Evolutionary conservation across 768 basidiomycete genomes (phyloP).

Genomic region (Lentinula sp.): DNA sequence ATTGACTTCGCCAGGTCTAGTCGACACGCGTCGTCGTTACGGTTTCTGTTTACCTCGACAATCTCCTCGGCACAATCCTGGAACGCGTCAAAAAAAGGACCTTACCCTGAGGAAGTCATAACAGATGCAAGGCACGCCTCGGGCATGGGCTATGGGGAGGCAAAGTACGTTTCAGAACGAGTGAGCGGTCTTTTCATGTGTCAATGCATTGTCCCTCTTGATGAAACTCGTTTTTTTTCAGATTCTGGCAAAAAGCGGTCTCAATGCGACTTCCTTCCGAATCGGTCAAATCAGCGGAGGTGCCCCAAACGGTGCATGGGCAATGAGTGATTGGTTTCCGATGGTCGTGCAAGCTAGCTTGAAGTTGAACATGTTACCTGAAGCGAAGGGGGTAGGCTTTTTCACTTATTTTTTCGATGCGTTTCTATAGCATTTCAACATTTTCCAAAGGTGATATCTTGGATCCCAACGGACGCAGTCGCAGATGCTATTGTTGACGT

Average conservation of each 20-base stretch:
- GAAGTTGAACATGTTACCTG: constrained; percentile 20
- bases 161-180: constrained; percentile 37
- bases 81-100: constrained; percentile 20
- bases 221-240: constrained; percentile 6
- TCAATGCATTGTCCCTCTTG: not conserved
- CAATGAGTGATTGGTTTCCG: constrained; percentile 40
- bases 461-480: constrained; percentile 36
- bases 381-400: constrained; percentile 24
- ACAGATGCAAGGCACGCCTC: constrained; percentile 24
- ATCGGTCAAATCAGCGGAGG: constrained; percentile 43
- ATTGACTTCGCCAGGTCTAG: constrained; percentile 28
- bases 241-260: constrained; percentile 31
- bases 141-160: constrained; percentile 39
- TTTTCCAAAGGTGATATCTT: constrained; percentile 26
- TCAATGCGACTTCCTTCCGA: constrained; percentile 30
- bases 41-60: constrained; percentile 35
- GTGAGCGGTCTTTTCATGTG: constrained; percentile 12
- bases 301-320: constrained; percentile 33
- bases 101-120: constrained; percentile 26
- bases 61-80: constrained; percentile 25
- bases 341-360: constrained; percentile 30
- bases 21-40: constrained; percentile 13
- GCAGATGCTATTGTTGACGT: constrained; percentile 25
- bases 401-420: no score
- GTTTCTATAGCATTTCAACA: not conserved